Evolutionary conservation across 2,329 filamentous ascomycete species (phyloP), one percentile per base, ranked within the genome.

Genomic region (Ophiocordyceps sinensis): DNA sequence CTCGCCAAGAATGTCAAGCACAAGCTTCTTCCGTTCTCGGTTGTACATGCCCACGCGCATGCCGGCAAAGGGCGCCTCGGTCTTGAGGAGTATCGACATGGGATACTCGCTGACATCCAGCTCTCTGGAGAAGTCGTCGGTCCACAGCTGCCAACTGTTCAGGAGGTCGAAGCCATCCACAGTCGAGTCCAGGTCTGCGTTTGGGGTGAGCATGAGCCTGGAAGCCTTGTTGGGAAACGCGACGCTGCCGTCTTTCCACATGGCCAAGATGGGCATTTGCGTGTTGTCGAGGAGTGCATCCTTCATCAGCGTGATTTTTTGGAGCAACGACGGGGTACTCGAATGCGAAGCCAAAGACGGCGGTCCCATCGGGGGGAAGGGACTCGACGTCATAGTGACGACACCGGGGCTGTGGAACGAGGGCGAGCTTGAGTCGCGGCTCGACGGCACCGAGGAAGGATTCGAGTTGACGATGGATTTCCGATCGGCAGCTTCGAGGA

Each of bases 211-310:
- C n/a, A 80, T 57, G 4, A 61, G 57, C 12, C 71, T 63, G 12
- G 73, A 73, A 4, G 81, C 80, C 49, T 72, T 74, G 52, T 89
- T 89, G 4, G 82, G 79, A 36, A 86, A 77, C 0, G 75, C 78
- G 37, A 86, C 77, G 38, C 75, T 81, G 41, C 81, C 76, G 48
- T 89, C 84, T 53, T 79, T 82, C 84, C 84, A 88, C 77, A 87
- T 83, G 21, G 81, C 79, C 36, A 87, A 65, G 19, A 85, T 79
- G 0, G 84, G 83, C 53, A 85, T 77, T 45, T 77, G 73, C 23
- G 84, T 83, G 32, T 77, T 83, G 53, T 86, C 82, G 7, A 89
- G 63, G 17, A 88, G 67, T 1, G 82, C 82, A 53, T 88, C 82
- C 56, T 87, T 88, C 64, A 89, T 75, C 39, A 79, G 67, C 8